These are phyloP conservation scores for Arctium lappa DNA, from an alignment of 129 eudicot species.

Conservation along the genomic window DNA sequence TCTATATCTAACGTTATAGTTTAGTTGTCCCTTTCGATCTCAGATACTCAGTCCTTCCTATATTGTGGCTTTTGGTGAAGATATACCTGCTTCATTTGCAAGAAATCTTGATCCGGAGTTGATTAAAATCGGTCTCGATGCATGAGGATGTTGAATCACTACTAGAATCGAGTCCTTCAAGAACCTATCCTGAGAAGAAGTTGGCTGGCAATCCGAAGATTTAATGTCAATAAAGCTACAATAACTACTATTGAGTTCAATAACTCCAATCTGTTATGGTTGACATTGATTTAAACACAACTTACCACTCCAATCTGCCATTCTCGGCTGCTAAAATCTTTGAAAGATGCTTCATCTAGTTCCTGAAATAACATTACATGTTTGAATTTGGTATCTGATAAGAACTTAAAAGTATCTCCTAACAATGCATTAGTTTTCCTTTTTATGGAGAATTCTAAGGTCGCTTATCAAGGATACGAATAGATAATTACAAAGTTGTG, in stretches of 20 bases:
- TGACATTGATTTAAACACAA: not conserved
- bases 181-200: conserved; percentile 42
- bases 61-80: conserved; percentile 5
- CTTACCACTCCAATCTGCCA: conserved; percentile 52
- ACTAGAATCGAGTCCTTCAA: conserved; percentile 60
- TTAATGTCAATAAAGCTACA: not conserved
- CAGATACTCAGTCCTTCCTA: not conserved
- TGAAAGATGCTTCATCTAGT: conserved; percentile 81
- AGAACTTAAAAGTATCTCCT: not conserved
- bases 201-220: conserved; percentile 51
- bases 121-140: conserved; percentile 24
- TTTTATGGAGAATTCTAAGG: not conserved
- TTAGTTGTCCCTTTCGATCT: not conserved
- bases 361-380: conserved; percentile 46
- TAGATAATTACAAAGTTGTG: too few species aligned
- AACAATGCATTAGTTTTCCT: not conserved
- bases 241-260: not conserved
- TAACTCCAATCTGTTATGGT: too few species aligned
- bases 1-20: not conserved
- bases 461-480: not conserved
- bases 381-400: not conserved
- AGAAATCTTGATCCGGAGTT: conserved; percentile 24
- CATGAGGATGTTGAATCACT: conserved; percentile 83
- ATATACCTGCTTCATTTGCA: conserved; percentile 14
- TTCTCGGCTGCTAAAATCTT: conserved; percentile 63